Conservation (phyloP, 257 asterid genomes). For the Solanum clarkiae region DNA sequence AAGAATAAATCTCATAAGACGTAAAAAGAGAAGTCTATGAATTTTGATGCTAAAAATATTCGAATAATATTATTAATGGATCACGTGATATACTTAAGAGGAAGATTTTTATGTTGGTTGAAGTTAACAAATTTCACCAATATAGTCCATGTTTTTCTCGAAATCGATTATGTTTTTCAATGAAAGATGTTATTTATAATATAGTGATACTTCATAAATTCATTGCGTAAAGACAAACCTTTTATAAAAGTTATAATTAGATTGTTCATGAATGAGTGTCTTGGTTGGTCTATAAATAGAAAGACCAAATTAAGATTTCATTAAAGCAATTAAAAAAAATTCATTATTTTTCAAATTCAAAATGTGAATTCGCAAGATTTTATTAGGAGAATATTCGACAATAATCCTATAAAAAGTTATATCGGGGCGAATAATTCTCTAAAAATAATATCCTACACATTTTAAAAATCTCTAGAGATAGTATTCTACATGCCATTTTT, state of each 20-base stretch:
- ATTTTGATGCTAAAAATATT: not conserved
- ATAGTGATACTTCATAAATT: not conserved
- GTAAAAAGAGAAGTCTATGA: not conserved
- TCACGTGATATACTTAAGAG: not conserved
- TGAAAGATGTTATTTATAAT: not conserved
- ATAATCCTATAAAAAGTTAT: not conserved
- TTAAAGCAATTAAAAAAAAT: not conserved
- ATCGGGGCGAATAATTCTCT: not conserved
- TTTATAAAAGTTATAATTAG: not conserved
- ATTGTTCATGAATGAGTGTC: not conserved
- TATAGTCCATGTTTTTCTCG: not conserved
- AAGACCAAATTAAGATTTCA: not conserved
- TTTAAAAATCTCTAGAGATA: not conserved
- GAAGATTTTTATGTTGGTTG: not conserved
- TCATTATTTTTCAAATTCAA: not conserved
- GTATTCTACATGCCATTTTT: not conserved
- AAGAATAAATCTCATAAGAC: not conserved
- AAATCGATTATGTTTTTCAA: not conserved
- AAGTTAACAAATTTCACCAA: not conserved
- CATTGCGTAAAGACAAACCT: not conserved
- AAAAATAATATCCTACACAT: not conserved
- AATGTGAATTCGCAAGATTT: not conserved
- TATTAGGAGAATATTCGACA: not conserved
- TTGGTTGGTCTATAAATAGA: not conserved
- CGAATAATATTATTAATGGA: too few relatives aligned